phyloP scores from a whole-genome alignment of 2,329 filamentous ascomycete genomes.

The Sphaerulina vaccinii region DNA sequence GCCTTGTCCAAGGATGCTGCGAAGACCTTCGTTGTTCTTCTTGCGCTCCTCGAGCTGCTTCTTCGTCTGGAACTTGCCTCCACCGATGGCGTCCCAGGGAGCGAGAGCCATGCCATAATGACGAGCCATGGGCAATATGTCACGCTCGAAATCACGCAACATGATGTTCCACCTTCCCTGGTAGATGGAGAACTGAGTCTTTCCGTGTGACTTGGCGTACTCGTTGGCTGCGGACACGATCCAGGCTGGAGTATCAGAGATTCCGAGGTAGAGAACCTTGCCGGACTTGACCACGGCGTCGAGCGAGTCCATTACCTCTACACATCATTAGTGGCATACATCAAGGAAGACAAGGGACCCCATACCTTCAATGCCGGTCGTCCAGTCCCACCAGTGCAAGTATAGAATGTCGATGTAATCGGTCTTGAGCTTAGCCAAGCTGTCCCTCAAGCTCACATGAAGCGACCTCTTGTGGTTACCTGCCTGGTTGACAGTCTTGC shows the following conservation, averaged over 20 bases:
- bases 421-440: conserved; percentile 58
- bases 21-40: conserved; percentile 37
- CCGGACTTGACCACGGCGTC: conserved; percentile 43
- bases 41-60: conserved; percentile 49
- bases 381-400: conserved; percentile 43
- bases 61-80: conserved; percentile 45
- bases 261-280: conserved; percentile 48
- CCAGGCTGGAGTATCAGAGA: conserved; percentile 47
- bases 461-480: conserved; percentile 66
- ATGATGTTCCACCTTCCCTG: conserved; percentile 45
- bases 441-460: conserved; percentile 47
- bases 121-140: conserved; percentile 47
- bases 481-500: conserved; percentile 59
- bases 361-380: conserved; percentile 39
- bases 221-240: conserved; percentile 42
- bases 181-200: conserved; percentile 39
- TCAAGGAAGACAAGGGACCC: neutral
- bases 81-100: conserved; percentile 55
- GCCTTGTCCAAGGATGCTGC: conserved; percentile 28
- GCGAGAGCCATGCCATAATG: conserved; percentile 48
- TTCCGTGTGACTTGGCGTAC: conserved; percentile 41
- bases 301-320: conserved; percentile 46
- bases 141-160: conserved; percentile 44
- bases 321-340: neutral
- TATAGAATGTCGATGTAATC: conserved; percentile 63